Conservation (phyloP, 179 eudicot genomes). For the Camellia oleifera region DNA sequence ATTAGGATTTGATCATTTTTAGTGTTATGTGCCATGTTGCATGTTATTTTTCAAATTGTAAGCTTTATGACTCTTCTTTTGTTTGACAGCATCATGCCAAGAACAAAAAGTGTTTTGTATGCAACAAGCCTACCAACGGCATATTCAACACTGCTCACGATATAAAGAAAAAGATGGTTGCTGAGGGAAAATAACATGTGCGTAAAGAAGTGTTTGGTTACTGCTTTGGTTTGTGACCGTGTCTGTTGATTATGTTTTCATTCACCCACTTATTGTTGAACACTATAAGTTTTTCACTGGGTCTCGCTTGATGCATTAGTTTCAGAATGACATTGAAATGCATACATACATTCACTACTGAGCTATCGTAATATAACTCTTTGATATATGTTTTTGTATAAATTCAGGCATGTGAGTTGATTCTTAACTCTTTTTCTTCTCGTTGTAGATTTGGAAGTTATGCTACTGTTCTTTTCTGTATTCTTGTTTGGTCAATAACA, state of each 20-base stretch:
- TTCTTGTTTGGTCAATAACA: too few species aligned
- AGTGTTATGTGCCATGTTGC: slow-evolving; percentile 1
- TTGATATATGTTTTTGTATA: not conserved
- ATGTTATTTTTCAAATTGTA: not conserved
- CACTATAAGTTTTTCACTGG: too few species aligned
- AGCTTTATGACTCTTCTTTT: slow-evolving; percentile 14
- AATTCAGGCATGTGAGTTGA: not conserved
- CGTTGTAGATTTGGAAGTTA: too few species aligned
- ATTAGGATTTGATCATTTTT: too few species aligned
- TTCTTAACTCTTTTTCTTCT: not conserved
- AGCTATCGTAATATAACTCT: not conserved
- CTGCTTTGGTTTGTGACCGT: not conserved
- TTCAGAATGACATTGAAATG: too few species aligned
- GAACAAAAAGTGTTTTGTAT: slow-evolving; percentile 83
- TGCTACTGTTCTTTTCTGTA: too few species aligned
- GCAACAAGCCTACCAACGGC: slow-evolving; percentile 77
- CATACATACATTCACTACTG: too few species aligned
- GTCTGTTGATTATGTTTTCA: too few species aligned
- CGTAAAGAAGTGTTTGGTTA: not conserved
- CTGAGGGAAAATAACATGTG: slow-evolving; percentile 43
- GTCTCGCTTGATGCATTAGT: too few species aligned
- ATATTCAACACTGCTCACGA: slow-evolving; percentile 82
- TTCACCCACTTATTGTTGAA: too few species aligned
- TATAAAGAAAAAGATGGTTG: slow-evolving; percentile 66
- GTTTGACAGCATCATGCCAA: slow-evolving; percentile 71